Conservation (phyloP, 2,329 filamentous ascomycete genomes). For the Albifimbria verrucaria region DNA sequence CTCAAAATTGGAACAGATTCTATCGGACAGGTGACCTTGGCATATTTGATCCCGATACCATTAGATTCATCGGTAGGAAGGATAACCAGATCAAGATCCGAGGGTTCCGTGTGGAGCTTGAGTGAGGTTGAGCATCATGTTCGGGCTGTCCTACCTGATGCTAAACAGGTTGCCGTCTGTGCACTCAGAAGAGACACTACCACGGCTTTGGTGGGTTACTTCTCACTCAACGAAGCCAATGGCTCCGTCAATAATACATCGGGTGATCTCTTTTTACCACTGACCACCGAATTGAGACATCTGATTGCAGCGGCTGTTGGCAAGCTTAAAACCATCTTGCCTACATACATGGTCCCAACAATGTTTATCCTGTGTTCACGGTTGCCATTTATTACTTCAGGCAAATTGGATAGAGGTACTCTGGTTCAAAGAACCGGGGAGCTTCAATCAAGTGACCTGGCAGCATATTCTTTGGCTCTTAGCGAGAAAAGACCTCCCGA, state of each 20-base stretch:
- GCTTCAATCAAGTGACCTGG: too few species aligned
- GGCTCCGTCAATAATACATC: not conserved
- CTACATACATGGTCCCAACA: constrained; percentile 5
- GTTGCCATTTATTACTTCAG: constrained; percentile 8
- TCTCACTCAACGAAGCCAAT: not conserved
- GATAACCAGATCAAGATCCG: constrained; percentile 14
- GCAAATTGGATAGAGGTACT: constrained; percentile 7
- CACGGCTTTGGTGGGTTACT: not conserved
- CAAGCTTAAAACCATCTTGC: constrained; percentile 2
- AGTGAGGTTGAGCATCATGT: constrained; percentile 13
- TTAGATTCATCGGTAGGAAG: constrained; percentile 9
- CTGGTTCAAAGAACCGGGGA: not conserved
- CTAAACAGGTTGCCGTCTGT: not conserved
- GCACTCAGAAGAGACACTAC: not conserved
- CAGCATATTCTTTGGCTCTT: too few species aligned
- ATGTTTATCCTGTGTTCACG: constrained; percentile 5
- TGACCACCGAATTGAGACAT: not conserved
- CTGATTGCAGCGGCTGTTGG: not conserved
- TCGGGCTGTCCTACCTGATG: not conserved
- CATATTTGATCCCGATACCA: constrained; percentile 6
- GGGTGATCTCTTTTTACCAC: not conserved
- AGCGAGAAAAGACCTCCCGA: too few species aligned
- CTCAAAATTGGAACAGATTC: not conserved
- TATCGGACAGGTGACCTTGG: constrained; percentile 16
- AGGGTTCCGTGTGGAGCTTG: constrained; percentile 14